Base-by-base conservation (phyloP, 306 rosid species). In the Cucumis sativus region DNA sequence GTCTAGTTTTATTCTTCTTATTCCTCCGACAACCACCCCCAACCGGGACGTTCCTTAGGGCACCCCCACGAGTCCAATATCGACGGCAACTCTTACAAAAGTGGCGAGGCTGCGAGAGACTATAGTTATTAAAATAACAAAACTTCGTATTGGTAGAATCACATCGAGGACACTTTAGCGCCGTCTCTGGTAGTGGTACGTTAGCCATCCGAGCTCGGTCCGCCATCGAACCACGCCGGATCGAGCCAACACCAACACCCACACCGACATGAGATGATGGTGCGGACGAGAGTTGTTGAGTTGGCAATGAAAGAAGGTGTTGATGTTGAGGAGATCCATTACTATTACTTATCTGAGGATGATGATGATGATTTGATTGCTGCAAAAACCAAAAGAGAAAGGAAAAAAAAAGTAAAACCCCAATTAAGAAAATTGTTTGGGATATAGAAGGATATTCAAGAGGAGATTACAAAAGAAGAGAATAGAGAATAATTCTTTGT, bases 1-100 rank as follows among this genome's bases (percentile, higher is more conserved):
- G 87, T 47, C 77, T 83, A 75, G 86, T 86, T 76, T 90, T 93
- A 85, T 47, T 91, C 81, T 95, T 95, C 87, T 95, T 95, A 88
- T 95, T 95, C 37, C 93, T 79, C 4, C 99, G 87, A 79, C 97
- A 90, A 0, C 99, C 99, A 3, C 99, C 99, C 1, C 99, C 99
- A 0, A 95, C 99, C 0, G 97, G 99, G 21, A 95, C 99, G 67
- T 79, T 95, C 17, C 99, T 68, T 7, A 95, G 93, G 47, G 97
- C 87, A 3, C 98, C 98, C 0, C 96, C 97, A 60, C 79, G 87
- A 17, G 98, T 94, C 98, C 98, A 94, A 83, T 94, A 94, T 6
- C 98, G 95, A 13, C 98, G 81, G 21, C 98, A 94, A 2, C 96
- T 80, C 90, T 92, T 94, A 84, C 98, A 94, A 78, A 88, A 94